phyloP scores from a whole-genome alignment of 371 early-diverging fungal genomes.

The Mucor racemosus region DNA sequence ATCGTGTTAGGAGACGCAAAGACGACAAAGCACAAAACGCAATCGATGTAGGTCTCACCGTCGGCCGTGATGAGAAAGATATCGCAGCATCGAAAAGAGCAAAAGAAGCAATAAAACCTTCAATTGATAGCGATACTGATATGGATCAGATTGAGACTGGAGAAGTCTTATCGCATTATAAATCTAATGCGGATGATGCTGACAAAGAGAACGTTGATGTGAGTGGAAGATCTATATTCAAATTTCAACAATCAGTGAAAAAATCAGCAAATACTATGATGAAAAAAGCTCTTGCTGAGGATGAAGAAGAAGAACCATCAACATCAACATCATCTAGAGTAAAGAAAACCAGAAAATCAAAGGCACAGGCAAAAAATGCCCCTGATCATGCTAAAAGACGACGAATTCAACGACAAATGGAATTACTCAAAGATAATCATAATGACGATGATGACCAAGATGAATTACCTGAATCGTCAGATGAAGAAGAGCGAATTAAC shows the following conservation, averaged over 20 bases:
- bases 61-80: background rate
- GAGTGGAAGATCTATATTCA: conserved; percentile 43
- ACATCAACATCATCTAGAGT: conserved; percentile 11
- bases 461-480: conserved; percentile 34
- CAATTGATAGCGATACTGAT: conserved; percentile 7
- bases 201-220: conserved; percentile 43
- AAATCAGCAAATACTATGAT: conserved; percentile 40
- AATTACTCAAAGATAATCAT: conserved; percentile 30
- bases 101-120: background rate
- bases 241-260: conserved; percentile 31
- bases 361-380: conserved; percentile 13
- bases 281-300: conserved; percentile 36
- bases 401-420: conserved; percentile 37
- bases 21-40: conserved; percentile 11
- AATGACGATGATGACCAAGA: conserved; percentile 11
- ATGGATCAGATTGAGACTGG: conserved; percentile 21
- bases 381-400: conserved; percentile 32
- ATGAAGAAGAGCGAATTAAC: conserved; percentile 33
- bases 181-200: conserved; percentile 8
- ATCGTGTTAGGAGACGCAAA: conserved; percentile 17
- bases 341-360: conserved; percentile 8
- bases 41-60: conserved; percentile 32
- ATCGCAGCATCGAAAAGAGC: background rate
- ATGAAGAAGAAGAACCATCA: conserved; percentile 10
- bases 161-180: conserved; percentile 15